phyloP scores from a whole-genome alignment of 139 green algal species.

The Pleodorina starrii region DNA sequence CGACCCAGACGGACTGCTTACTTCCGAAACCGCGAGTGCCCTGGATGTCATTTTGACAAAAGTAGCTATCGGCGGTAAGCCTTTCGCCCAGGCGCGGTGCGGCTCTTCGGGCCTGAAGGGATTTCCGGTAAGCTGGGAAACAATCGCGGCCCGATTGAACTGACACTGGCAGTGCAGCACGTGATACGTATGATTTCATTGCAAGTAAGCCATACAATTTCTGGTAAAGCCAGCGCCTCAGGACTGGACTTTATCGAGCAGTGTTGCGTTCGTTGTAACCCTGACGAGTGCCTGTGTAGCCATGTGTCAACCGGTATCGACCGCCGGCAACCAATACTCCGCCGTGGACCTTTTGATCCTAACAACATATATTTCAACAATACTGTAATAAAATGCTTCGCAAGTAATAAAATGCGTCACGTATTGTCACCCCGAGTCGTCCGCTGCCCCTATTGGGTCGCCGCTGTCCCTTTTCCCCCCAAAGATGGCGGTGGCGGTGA shows the following conservation, averaged over 20 bases:
- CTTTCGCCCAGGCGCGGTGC: conserved; percentile 53
- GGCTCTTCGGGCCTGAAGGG: conserved; percentile 48
- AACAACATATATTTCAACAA: background rate
- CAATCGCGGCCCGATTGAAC: background rate
- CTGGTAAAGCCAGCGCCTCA: too few species aligned
- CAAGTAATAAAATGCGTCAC: background rate
- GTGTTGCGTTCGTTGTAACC: background rate
- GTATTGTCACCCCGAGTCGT: background rate
- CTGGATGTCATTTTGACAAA: background rate
- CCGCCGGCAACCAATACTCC: background rate
- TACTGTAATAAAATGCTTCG: background rate
- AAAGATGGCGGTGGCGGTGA: conserved; percentile 63
- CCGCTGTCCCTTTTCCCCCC: background rate
- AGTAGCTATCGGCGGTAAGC: conserved; percentile 53
- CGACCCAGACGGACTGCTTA: background rate
- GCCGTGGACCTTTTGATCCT: background rate
- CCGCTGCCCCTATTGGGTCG: background rate
- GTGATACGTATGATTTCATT: background rate
- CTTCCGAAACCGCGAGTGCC: background rate
- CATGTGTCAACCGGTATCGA: background rate
- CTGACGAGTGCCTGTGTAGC: background rate
- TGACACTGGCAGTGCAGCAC: background rate
- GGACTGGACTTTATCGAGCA: too few species aligned
- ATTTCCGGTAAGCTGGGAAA: conserved; percentile 55
- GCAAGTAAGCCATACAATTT: too few species aligned